Evolutionary conservation across 768 basidiomycete genomes (phyloP).

Genomic region (Hemileccinum rubropunctum): DNA sequence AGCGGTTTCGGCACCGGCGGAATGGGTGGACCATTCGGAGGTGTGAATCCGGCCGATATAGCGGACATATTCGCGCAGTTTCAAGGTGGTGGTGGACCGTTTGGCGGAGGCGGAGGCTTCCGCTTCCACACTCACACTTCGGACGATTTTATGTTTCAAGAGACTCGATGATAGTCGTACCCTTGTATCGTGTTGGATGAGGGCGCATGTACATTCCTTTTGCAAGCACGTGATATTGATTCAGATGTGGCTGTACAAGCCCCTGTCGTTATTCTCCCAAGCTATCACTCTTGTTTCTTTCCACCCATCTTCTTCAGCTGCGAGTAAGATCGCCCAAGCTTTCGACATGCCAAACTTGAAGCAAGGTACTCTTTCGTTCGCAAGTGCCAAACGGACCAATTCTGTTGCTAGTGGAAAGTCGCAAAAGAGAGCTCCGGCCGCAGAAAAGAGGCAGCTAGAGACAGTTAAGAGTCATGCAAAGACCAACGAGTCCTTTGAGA

Average conservation of each 20-base stretch:
- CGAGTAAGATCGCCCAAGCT: not conserved
- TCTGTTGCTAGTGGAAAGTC: constrained; percentile 21
- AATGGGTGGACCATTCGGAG: constrained; percentile 42
- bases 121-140: constrained; percentile 24
- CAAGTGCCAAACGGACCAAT: constrained; percentile 44
- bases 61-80: constrained; percentile 67
- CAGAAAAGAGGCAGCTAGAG: constrained; percentile 8
- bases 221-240: constrained; percentile 10
- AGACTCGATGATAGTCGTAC: not conserved
- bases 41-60: constrained; percentile 48
- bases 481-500: constrained; percentile 7
- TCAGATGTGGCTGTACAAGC: constrained; percentile 3
- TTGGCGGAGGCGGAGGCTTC: constrained; percentile 32
- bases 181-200: not conserved
- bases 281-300: not conserved
- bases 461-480: not conserved
- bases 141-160: constrained; percentile 17
- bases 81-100: constrained; percentile 41
- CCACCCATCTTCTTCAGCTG: not conserved
- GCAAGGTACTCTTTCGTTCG: constrained; percentile 46
- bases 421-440: constrained; percentile 6
- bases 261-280: constrained; percentile 18
- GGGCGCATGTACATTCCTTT: not conserved
- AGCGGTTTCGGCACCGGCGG: constrained; percentile 40
- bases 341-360: constrained; percentile 29